A percentile compares a stretch with the other conserved stretches of the same genome.
These are phyloP conservation scores for Curvularia spicifera DNA, from an alignment of 2,329 filamentous ascomycete species.

Conservation along the genomic window DNA sequence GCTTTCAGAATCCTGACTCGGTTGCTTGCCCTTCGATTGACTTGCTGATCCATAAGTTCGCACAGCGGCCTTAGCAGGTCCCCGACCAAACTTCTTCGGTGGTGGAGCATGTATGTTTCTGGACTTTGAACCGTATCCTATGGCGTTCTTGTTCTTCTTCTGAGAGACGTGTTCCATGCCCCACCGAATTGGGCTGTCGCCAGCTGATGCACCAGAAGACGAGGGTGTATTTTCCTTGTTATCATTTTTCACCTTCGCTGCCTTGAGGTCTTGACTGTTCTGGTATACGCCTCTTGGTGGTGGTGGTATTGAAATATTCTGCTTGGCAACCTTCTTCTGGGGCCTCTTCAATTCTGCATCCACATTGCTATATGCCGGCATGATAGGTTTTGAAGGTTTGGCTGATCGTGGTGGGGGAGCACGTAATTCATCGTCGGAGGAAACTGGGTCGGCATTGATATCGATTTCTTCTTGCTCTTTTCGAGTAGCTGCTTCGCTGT, in stretches of 20 bases:
- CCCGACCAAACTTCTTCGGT: conserved; percentile 14
- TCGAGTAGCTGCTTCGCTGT: background rate
- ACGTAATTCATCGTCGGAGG: conserved; percentile 30
- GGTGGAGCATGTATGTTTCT: conserved; percentile 22
- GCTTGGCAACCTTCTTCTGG: conserved; percentile 5
- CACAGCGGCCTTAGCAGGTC: conserved; percentile 1
- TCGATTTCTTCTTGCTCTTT: conserved; percentile 13
- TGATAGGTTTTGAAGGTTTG: conserved; percentile 8
- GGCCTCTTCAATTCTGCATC: conserved; percentile 17
- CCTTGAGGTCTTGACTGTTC: conserved; percentile 20
- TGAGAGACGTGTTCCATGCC: conserved; percentile 23
- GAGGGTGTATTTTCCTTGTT: conserved; percentile 28
- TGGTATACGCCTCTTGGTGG: conserved; percentile 17
- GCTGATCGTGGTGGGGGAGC: conserved; percentile 10
- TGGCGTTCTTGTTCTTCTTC: conserved; percentile 3
- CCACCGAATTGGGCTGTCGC: conserved; percentile 8
- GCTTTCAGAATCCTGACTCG: conserved; percentile 1
- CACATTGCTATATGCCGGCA: conserved; percentile 2
- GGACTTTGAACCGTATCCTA: conserved; percentile 13
- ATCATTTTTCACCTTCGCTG: conserved; percentile 8
- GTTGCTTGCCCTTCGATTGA: background rate
- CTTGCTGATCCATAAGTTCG: conserved; percentile 3
- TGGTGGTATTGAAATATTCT: conserved; percentile 8
- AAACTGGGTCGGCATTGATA: conserved; percentile 31
- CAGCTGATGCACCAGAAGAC: conserved; percentile 14